These are phyloP conservation scores for Moniliella sp. DNA, from an alignment of 1,284 basidiomycete genomes.

Conservation along the genomic window DNA sequence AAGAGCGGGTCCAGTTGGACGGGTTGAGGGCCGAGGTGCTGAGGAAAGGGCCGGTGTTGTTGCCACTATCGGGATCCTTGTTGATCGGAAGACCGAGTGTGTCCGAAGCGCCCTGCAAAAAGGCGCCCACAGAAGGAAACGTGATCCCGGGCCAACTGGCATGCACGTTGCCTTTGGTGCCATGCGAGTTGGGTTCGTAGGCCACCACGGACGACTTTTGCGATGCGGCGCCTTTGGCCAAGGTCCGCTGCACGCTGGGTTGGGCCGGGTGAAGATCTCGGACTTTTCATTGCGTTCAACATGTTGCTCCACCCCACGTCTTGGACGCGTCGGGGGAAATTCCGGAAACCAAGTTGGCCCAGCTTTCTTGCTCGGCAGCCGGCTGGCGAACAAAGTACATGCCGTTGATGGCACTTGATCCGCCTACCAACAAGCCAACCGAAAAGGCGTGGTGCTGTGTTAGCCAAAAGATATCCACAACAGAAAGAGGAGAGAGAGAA, in stretches of 20 bases:
- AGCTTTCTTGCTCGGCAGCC: slow-evolving; percentile 15
- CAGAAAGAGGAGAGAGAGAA: slow-evolving; percentile 32
- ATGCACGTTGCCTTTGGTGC: slow-evolving; percentile 10
- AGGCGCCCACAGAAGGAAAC: slow-evolving; percentile 12
- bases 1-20: slow-evolving; percentile 12
- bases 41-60: slow-evolving; percentile 17
- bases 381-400: slow-evolving; percentile 25
- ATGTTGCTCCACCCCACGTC: slow-evolving; percentile 12
- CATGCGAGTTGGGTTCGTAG: slow-evolving; percentile 8
- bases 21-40: slow-evolving; percentile 15
- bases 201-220: slow-evolving; percentile 4
- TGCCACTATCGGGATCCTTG: slow-evolving; percentile 11
- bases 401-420: slow-evolving; percentile 38
- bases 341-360: slow-evolving; percentile 13
- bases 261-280: slow-evolving; percentile 7
- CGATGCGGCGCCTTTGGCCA: slow-evolving; percentile 10
- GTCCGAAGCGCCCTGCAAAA: slow-evolving; percentile 10
- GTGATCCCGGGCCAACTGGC: slow-evolving; percentile 14
- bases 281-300: slow-evolving; percentile 13
- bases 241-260: slow-evolving; percentile 4
- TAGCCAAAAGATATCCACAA: not conserved
- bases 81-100: slow-evolving; percentile 8
- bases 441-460: too few species aligned
- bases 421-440: too few species aligned
- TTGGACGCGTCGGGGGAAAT: slow-evolving; percentile 9